Conservation (phyloP, 2,329 filamentous ascomycete genomes). For the Aspergillus spinulosporus region DNA sequence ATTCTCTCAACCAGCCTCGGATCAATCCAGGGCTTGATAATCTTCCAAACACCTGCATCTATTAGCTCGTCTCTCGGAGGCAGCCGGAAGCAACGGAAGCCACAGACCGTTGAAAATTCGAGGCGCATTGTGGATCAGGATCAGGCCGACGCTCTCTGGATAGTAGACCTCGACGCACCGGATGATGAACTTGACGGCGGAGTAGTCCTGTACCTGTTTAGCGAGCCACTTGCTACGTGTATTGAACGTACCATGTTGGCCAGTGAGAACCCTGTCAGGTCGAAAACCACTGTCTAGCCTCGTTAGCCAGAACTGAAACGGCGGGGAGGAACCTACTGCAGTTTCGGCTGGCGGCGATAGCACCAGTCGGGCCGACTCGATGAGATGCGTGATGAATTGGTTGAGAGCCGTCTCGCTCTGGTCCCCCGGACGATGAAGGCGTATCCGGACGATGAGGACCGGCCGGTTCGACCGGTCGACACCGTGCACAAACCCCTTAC, state of each 20-base stretch:
- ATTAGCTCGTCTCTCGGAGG: not conserved
- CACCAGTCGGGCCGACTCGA: constrained; percentile 82
- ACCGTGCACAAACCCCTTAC: constrained; percentile 87
- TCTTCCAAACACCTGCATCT: constrained; percentile 75
- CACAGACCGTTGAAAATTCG: constrained; percentile 79
- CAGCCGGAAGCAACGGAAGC: not conserved
- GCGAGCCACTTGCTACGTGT: constrained; percentile 20
- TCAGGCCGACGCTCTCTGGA: constrained; percentile 80
- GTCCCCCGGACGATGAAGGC: constrained; percentile 76
- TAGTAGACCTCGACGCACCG: constrained; percentile 98
- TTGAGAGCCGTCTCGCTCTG: constrained; percentile 80
- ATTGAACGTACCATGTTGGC: constrained; percentile 72
- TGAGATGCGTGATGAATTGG: constrained; percentile 83
- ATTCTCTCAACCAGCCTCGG: constrained; percentile 90
- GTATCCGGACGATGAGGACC: constrained; percentile 76
- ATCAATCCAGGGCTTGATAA: constrained; percentile 92
- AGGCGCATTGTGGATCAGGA: constrained; percentile 89
- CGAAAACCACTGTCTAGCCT: constrained; percentile 78
- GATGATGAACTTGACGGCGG: constrained; percentile 95
- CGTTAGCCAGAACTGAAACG: constrained; percentile 6
- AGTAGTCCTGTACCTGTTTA: constrained; percentile 65
- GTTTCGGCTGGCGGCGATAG: constrained; percentile 78
- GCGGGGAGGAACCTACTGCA: constrained; percentile 60
- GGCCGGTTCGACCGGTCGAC: constrained; percentile 77
- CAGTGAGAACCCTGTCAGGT: constrained; percentile 88